Conservation (phyloP, 2,329 filamentous ascomycete species). For the Ophiocordyceps unilateralis region DNA sequence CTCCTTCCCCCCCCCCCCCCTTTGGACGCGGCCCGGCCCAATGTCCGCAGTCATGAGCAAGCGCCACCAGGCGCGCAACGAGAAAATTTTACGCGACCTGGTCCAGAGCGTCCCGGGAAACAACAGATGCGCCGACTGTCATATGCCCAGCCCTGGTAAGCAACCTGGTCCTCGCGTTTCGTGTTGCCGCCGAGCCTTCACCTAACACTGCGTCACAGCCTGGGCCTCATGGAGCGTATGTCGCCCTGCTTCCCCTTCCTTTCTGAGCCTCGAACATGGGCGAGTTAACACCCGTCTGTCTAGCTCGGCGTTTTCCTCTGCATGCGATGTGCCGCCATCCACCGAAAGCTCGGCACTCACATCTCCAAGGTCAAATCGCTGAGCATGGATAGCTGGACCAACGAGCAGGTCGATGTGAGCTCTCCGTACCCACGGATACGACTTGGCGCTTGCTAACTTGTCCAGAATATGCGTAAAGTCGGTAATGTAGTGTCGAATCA, state of each 20-base stretch:
- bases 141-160: constrained; percentile 78
- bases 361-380: constrained; percentile 97
- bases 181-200: background rate
- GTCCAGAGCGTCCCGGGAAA: constrained; percentile 73
- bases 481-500: constrained; percentile 79
- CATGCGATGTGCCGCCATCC: constrained; percentile 89
- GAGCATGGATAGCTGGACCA: constrained; percentile 95
- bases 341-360: constrained; percentile 93
- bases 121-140: constrained; percentile 85
- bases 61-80: constrained; percentile 94
- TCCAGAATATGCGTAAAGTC: constrained; percentile 79
- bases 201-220: constrained; percentile 29
- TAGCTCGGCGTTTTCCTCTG: constrained; percentile 91
- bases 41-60: constrained; percentile 75
- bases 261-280: too few species aligned
- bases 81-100: constrained; percentile 77
- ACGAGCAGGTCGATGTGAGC: constrained; percentile 85
- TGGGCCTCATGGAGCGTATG: constrained; percentile 96
- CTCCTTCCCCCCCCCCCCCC: background rate
- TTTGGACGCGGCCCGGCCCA: constrained; percentile 2
- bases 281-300: background rate
- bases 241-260: constrained; percentile 1
- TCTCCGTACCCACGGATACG: background rate
- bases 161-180: constrained; percentile 3
- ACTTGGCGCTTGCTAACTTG: background rate